phyloP scores from a whole-genome alignment of 768 basidiomycete genomes.

The Kwoniella mangroviensis region DNA sequence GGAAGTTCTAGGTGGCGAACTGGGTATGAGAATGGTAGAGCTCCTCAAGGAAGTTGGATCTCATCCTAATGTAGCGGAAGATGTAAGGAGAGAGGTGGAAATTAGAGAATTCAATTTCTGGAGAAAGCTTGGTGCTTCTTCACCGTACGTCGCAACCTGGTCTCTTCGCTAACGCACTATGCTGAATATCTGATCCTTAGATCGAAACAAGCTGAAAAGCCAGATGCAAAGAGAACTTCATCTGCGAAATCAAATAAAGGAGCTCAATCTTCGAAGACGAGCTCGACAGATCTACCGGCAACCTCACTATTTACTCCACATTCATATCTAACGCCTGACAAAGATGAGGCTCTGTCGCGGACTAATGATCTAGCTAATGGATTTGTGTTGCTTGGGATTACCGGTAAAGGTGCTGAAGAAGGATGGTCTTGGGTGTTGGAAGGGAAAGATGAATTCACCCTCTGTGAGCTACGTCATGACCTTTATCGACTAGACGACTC shows the following conservation, averaged over 20 bases:
- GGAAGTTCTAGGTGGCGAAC: constrained; percentile 41
- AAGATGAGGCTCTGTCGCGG: constrained; percentile 63
- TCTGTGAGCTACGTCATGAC: constrained; percentile 63
- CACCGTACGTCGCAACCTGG: constrained; percentile 26
- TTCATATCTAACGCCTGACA: constrained; percentile 57
- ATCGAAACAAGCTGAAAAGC: constrained; percentile 7
- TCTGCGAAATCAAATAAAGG: constrained; percentile 37
- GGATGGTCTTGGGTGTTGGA: constrained; percentile 84
- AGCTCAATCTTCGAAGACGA: constrained; percentile 46
- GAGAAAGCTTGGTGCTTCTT: constrained; percentile 36
- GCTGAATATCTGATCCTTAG: constrained; percentile 2
- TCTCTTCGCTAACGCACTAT: background rate
- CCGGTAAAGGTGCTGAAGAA: constrained; percentile 66
- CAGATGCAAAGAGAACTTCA: background rate
- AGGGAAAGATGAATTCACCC: constrained; percentile 68
- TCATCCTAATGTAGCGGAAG: constrained; percentile 42
- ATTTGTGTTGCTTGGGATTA: constrained; percentile 71
- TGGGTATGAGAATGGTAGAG: constrained; percentile 45
- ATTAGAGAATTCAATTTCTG: constrained; percentile 49
- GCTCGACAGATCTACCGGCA: constrained; percentile 3
- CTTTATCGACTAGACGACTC: background rate
- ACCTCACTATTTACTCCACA: constrained; percentile 58
- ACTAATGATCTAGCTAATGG: constrained; percentile 76
- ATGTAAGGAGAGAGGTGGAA: constrained; percentile 45
- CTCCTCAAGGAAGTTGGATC: constrained; percentile 43